Evolutionary conservation across 805 yeast genomes (phyloP).

Genomic region (Pichia deserticola): DNA sequence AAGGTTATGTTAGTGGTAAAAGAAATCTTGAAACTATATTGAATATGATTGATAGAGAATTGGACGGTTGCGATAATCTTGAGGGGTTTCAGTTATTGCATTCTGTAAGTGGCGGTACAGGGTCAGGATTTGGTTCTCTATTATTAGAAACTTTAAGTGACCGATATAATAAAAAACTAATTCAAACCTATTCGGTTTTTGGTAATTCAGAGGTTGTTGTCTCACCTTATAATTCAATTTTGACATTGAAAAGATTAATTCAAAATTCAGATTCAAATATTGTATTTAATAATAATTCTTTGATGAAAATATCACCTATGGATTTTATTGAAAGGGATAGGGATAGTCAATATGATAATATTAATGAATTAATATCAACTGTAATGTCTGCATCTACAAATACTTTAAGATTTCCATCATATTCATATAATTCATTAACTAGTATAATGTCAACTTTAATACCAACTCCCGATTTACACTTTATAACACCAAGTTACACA

Average conservation of each 20-base stretch:
- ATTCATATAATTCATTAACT: conserved; percentile 79
- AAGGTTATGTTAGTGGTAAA: conserved; percentile 74
- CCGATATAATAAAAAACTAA: conserved; percentile 71
- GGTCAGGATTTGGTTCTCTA: conserved; percentile 76
- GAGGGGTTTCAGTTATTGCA: conserved; percentile 90
- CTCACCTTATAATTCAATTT: conserved; percentile 87
- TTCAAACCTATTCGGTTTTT: conserved; percentile 81
- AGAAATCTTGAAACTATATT: conserved; percentile 62
- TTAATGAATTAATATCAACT: conserved; percentile 79
- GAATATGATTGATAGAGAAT: conserved; percentile 80
- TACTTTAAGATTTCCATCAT: conserved; percentile 76
- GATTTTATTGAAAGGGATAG: conserved; percentile 39
- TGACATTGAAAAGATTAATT: conserved; percentile 74
- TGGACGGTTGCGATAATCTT: conserved; percentile 82
- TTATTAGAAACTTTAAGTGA: conserved; percentile 74
- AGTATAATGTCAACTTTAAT: conserved; percentile 75
- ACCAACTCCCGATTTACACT: conserved; percentile 81
- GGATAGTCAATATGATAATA: conserved; percentile 64
- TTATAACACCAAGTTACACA: conserved; percentile 59
- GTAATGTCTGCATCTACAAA: conserved; percentile 81
- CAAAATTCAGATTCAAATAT: conserved; percentile 73
- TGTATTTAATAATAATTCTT: conserved; percentile 88
- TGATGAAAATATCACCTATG: conserved; percentile 62
- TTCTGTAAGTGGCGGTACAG: conserved; percentile 98
- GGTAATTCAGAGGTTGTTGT: conserved; percentile 95